Percentiles rank a stretch among this genome's conserved stretches.
These are phyloP conservation scores for Nakazawaea sp. DNA, from an alignment of 805 yeast genomes.

Conservation along the genomic window DNA sequence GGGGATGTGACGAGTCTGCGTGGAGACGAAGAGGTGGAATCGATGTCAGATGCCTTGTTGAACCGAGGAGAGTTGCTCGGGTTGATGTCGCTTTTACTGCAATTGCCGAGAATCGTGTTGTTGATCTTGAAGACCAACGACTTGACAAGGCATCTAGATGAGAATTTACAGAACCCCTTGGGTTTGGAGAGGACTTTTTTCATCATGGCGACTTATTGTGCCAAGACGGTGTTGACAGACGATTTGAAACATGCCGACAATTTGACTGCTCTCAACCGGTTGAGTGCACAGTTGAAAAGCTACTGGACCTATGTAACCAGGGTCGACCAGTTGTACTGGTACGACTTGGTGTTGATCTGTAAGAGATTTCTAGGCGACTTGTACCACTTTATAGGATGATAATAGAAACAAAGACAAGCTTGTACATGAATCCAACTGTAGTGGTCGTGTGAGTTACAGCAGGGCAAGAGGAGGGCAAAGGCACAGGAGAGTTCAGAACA, in stretches of 20 bases:
- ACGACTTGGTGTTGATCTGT: constrained; percentile 17
- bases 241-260: constrained; percentile 31
- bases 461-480: no score
- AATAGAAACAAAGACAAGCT: no score
- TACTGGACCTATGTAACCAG: constrained; percentile 24
- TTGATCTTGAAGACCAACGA: constrained; percentile 91
- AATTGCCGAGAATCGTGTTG: constrained; percentile 80
- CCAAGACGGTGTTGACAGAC: constrained; percentile 70
- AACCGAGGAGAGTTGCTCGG: constrained; percentile 60
- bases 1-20: constrained; percentile 55
- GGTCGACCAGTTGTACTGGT: constrained; percentile 18
- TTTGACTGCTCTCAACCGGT: neutral
- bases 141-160: constrained; percentile 84
- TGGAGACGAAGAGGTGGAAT: constrained; percentile 52
- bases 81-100: constrained; percentile 70
- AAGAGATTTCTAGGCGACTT: no score
- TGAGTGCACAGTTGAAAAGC: constrained; percentile 14
- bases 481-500: no score
- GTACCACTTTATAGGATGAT: no score
- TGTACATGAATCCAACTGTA: no score
- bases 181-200: constrained; percentile 86
- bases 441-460: no score
- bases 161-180: constrained; percentile 68
- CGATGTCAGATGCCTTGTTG: constrained; percentile 60
- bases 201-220: constrained; percentile 87